Percentiles rank a stretch among this genome's conserved stretches.
Conservation (phyloP, 2,329 filamentous ascomycete genomes). For the Colletotrichum musae region DNA sequence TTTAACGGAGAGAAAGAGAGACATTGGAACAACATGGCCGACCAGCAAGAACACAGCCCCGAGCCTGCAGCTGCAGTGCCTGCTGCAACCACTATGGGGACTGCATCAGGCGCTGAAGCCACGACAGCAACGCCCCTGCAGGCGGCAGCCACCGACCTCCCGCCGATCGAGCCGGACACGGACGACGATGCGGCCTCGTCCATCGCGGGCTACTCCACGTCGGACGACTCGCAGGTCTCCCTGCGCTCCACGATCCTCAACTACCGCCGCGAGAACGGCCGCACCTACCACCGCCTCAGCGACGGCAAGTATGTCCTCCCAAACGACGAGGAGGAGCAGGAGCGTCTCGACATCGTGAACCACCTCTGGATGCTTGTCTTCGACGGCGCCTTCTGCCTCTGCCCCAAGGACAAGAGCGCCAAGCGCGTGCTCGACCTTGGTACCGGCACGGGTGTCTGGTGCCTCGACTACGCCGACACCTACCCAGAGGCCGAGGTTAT, state of each 20-base stretch:
- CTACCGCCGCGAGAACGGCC: constrained; percentile 33
- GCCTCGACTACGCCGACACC: constrained; percentile 26
- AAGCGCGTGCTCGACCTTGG: constrained; percentile 42
- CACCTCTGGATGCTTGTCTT: constrained; percentile 51
- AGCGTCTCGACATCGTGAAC: constrained; percentile 51
- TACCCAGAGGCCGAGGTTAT: constrained; percentile 36
- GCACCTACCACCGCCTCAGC: constrained; percentile 41
- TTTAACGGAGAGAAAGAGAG: too few relatives aligned
- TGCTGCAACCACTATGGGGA: too few relatives aligned
- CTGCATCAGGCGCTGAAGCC: too few relatives aligned
- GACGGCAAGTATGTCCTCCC: constrained; percentile 46
- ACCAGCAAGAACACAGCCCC: too few relatives aligned
- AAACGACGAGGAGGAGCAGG: constrained; percentile 43
- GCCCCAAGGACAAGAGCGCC: constrained; percentile 44
- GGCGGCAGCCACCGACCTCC: too few relatives aligned
- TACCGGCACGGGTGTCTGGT: constrained; percentile 33
- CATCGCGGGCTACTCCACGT: not conserved
- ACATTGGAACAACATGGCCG: too few relatives aligned
- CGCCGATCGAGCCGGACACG: too few relatives aligned
- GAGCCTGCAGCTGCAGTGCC: too few relatives aligned
- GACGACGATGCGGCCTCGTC: not conserved
- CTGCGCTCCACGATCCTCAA: constrained; percentile 13
- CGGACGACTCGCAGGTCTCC: constrained; percentile 14
- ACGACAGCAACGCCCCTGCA: too few relatives aligned
- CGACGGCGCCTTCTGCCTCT: constrained; percentile 47